A percentile compares a stretch with the other conserved stretches of the same genome.
phyloP scores from a whole-genome alignment of 2,329 filamentous ascomycete species.

The Ambrosiella beaveri region DNA sequence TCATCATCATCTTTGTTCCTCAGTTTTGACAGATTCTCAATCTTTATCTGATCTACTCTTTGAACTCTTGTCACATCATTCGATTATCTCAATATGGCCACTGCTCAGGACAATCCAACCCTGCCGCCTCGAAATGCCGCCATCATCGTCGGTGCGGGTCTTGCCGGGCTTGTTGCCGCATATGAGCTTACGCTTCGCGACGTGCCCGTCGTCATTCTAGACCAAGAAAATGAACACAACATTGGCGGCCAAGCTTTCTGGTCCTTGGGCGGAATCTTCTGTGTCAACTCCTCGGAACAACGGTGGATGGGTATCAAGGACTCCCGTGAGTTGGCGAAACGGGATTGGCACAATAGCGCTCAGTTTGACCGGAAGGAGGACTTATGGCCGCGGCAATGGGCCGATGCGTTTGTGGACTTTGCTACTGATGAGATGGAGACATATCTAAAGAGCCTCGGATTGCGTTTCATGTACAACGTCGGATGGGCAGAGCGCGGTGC shows the following conservation, averaged over 20 bases:
- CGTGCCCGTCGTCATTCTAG: conserved; percentile 34
- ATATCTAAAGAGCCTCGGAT: conserved; percentile 36
- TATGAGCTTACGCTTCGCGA: conserved; percentile 35
- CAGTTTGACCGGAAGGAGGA: conserved; percentile 40
- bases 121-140: conserved; percentile 21
- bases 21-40: too few species aligned
- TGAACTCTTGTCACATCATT: too few species aligned
- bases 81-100: too few species aligned
- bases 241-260: conserved; percentile 47
- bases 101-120: not conserved
- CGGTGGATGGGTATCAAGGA: conserved; percentile 41
- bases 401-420: conserved; percentile 47
- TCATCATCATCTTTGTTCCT: too few species aligned
- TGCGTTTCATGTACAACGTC: conserved; percentile 36
- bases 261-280: conserved; percentile 45
- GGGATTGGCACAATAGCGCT: conserved; percentile 41
- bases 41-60: too few species aligned
- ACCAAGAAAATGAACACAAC: conserved; percentile 39
- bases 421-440: conserved; percentile 39
- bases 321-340: conserved; percentile 36
- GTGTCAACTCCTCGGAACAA: conserved; percentile 39
- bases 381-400: conserved; percentile 42
- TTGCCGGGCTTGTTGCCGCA: conserved; percentile 42
- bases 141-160: conserved; percentile 38
- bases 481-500: conserved; percentile 45